Conservation (phyloP, 1,139 yeast genomes). For the Blastobotrys indianensis region DNA sequence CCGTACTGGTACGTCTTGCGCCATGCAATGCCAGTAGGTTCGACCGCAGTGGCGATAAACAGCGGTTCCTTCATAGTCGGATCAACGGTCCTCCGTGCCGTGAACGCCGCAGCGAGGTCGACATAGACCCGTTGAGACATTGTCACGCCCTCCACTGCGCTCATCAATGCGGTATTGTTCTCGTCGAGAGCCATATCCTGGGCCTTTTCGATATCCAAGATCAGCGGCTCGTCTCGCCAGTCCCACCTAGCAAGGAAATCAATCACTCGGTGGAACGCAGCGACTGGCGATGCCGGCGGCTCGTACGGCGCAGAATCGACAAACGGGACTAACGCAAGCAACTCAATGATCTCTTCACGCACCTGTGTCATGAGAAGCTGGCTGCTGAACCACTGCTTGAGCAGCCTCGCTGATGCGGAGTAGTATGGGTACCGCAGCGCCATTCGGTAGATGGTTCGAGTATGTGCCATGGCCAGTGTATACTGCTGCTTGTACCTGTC, state of each 20-base stretch:
- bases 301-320: constrained; percentile 81
- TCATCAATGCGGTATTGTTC: constrained; percentile 8
- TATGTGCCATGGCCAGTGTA: constrained; percentile 69
- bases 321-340: constrained; percentile 77
- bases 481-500: constrained; percentile 47
- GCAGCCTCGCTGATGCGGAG: constrained; percentile 73
- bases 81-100: constrained; percentile 61
- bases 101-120: constrained; percentile 57
- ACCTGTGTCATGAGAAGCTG: constrained; percentile 46
- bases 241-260: constrained; percentile 79
- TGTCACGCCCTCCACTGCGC: constrained; percentile 46
- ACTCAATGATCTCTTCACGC: constrained; percentile 72
- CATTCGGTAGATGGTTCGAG: constrained; percentile 66
- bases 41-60: constrained; percentile 76
- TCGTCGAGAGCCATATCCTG: constrained; percentile 39
- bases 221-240: constrained; percentile 83
- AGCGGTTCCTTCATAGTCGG: constrained; percentile 80
- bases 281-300: constrained; percentile 68
- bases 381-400: constrained; percentile 70
- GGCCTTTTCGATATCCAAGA: constrained; percentile 62
- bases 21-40: constrained; percentile 80
- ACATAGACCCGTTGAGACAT: constrained; percentile 60
- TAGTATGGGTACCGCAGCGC: constrained; percentile 69
- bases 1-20: constrained; percentile 55
- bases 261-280: constrained; percentile 74